Conservation (phyloP, 371 early-diverging fungal species). For the Saksenaea vasiformis region DNA sequence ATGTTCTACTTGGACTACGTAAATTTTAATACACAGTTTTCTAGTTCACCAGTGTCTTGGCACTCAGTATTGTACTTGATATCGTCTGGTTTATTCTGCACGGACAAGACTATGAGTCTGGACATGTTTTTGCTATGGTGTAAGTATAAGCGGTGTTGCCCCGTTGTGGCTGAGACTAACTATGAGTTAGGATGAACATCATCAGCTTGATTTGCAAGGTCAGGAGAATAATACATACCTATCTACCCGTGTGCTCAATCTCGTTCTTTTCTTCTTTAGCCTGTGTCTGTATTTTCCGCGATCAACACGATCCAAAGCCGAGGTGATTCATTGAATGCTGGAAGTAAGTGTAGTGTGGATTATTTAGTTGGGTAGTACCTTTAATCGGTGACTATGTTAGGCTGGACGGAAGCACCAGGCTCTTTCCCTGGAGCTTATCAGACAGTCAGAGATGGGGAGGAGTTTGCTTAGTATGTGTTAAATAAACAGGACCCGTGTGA, state of each 20-base stretch:
- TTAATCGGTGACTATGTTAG: constrained; percentile 15
- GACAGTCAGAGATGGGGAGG: constrained; percentile 38
- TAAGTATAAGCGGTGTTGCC: constrained; percentile 18
- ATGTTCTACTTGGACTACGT: neutral
- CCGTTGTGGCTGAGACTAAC: neutral
- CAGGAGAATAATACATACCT: neutral
- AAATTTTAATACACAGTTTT: neutral
- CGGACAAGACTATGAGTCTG: constrained; percentile 38
- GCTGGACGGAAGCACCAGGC: constrained; percentile 52
- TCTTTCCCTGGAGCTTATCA: constrained; percentile 53
- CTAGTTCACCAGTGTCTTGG: constrained; percentile 46
- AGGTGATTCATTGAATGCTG: constrained; percentile 43
- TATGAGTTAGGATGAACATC: constrained; percentile 39
- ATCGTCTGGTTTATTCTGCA: constrained; percentile 51
- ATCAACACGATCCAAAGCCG: constrained; percentile 43
- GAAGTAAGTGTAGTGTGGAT: constrained; percentile 22
- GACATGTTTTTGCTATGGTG: constrained; percentile 46
- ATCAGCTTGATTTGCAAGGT: constrained; percentile 51
- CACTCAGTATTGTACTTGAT: constrained; percentile 46
- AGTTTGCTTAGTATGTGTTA: too few relatives aligned
- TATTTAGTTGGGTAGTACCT: neutral
- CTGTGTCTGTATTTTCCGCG: constrained; percentile 45
- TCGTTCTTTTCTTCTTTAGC: constrained; percentile 22
- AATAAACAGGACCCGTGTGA: too few relatives aligned
- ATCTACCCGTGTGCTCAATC: neutral